Conservation (phyloP, 768 basidiomycete species). For the Suillus decipiens region DNA sequence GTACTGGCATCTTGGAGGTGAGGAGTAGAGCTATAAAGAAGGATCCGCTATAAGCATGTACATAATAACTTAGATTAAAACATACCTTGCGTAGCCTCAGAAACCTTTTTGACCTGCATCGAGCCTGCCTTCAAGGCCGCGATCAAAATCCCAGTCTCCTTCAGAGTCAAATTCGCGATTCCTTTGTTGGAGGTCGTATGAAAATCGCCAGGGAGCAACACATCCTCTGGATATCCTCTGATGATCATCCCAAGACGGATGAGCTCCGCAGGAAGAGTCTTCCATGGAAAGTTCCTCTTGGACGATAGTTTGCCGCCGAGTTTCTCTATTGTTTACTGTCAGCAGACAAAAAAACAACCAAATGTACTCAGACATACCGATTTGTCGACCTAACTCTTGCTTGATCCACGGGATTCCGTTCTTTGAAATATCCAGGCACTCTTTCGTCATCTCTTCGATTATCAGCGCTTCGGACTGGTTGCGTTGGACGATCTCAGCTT, state of each 20-base stretch:
- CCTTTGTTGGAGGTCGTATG: neutral
- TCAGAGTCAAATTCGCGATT: neutral
- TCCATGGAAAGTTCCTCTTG: slow-evolving; percentile 10
- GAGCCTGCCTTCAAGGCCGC: neutral
- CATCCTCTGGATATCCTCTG: neutral
- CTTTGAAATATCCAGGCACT: slow-evolving; percentile 2
- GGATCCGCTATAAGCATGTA: neutral
- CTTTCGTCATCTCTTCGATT: neutral
- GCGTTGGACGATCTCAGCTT: neutral
- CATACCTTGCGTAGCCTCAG: neutral
- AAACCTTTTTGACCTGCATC: neutral
- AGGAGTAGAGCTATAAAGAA: neutral
- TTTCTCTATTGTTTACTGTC: neutral
- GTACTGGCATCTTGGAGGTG: neutral
- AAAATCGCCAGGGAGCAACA: slow-evolving; percentile 6
- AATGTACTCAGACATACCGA: neutral
- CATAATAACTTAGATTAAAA: neutral
- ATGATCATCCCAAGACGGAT: neutral
- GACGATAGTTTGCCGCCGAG: neutral
- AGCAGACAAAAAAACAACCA: neutral
- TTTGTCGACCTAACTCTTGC: neutral
- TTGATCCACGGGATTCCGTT: neutral
- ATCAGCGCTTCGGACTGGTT: neutral
- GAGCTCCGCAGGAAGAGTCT: neutral
- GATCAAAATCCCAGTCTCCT: neutral